Base-by-base conservation (phyloP, 228 moss, liverwort and hornwort species). In the Sphagnum magellanicum region DNA sequence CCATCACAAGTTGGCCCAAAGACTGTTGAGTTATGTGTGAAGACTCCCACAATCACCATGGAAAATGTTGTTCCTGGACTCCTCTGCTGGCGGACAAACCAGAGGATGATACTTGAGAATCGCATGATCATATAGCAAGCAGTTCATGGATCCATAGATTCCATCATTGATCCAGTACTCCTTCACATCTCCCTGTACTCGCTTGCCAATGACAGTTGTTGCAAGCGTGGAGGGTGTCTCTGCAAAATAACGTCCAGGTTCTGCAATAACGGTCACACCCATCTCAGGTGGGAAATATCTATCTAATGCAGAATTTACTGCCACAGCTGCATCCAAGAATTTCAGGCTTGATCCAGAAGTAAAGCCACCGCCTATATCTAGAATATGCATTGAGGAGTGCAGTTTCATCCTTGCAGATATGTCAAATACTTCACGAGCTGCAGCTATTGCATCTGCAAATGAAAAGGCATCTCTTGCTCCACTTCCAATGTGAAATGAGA, bases 101-200 rank as follows among this genome's bases (percentile, higher is more conserved):
- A 72, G 65, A 4, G 71, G 71, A 0, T 74, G 74, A 49, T 79
- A 71, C 5, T 68, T 64, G 50, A 79, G 51, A 10, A 52, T 52
- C 0, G 82, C 74, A n/a, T 77, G 71, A 52, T 76, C 76, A 13
- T 74, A 83, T 4, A 79, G 68, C 46, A 79, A 62, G 49, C 78
- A 83, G 47, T 83, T 79, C 79, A 79, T 76, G 48, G 76, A 83
- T 60, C 83, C 83, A 13, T 74, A 83, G 6, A 79, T 77, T 4
- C 76, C 83, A 12, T 79, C 79, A 49, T 79, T 83, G 13, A 79
- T 75, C 83, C 76, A 83, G 14, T 79, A 79, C 48, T 79, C 79
- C 0, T 61, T 67, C 4, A 47, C 68, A 58, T 68, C 75, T 49
- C 71, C 70, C 5, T 76, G 73, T 46, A 71, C 72, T 5, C 82